A percentile compares a stretch with the other conserved stretches of the same genome.
Conservation (phyloP, 2,329 filamentous ascomycete genomes). For the Polychaeton citri region DNA sequence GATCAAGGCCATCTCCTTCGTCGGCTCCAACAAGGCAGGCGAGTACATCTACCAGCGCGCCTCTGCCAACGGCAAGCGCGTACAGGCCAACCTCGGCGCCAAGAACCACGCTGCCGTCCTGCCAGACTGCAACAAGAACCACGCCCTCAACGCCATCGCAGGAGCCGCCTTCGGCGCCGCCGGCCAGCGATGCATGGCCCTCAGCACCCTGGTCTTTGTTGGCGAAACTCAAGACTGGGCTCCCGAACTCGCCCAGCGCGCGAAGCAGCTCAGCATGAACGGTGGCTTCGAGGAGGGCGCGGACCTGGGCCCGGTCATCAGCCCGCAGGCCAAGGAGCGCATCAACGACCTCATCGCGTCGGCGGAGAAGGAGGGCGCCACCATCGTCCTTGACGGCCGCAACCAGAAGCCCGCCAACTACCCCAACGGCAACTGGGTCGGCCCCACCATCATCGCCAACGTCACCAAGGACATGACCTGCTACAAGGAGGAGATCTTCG, state of each 20-base stretch:
- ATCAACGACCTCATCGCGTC: slow-evolving; percentile 65
- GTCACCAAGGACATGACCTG: slow-evolving; percentile 71
- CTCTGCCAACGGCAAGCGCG: slow-evolving; percentile 75
- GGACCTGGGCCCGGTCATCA: slow-evolving; percentile 73
- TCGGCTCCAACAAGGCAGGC: slow-evolving; percentile 75
- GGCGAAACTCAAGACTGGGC: slow-evolving; percentile 79
- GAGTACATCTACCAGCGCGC: slow-evolving; percentile 73
- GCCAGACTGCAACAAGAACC: slow-evolving; percentile 82
- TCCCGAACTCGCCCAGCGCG: slow-evolving; percentile 60
- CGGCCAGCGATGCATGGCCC: slow-evolving; percentile 75
- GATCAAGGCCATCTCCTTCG: slow-evolving; percentile 79
- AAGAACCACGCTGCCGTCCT: slow-evolving; percentile 81
- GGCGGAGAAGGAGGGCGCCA: slow-evolving; percentile 69
- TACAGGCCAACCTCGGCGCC: slow-evolving; percentile 75
- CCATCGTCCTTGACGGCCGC: slow-evolving; percentile 68
- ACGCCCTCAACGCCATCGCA: slow-evolving; percentile 70
- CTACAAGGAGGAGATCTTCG: slow-evolving; percentile 78
- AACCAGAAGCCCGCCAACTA: slow-evolving; percentile 65
- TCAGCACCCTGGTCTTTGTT: slow-evolving; percentile 71
- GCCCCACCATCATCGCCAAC: slow-evolving; percentile 69
- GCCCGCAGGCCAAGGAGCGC: slow-evolving; percentile 61
- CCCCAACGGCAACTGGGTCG: slow-evolving; percentile 72
- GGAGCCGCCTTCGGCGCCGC: slow-evolving; percentile 77
- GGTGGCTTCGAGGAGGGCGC: slow-evolving; percentile 71
- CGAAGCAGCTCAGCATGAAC: slow-evolving; percentile 59